Evolutionary conservation across 2,329 filamentous ascomycete species (phyloP), one percentile per base, ranked within the genome.

Genomic region (Madurella mycetomatis): DNA sequence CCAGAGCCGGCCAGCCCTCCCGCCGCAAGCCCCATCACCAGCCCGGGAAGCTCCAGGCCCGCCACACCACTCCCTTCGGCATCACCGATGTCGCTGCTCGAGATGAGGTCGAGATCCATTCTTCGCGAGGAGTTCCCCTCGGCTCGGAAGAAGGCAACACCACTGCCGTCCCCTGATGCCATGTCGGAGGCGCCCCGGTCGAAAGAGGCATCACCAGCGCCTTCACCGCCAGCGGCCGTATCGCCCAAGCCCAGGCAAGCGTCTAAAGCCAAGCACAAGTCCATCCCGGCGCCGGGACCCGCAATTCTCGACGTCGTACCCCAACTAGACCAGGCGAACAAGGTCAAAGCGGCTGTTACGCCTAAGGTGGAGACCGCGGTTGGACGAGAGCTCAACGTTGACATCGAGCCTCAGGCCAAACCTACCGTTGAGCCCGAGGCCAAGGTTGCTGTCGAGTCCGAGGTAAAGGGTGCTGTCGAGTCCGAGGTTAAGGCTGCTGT

Each of bases 41-140:
- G 51, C 51, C 51, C 57, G 8, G 49, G 48, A 39, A 59, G 40
- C 42, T 59, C 60, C 2, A 47, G 54, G 51, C 47, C 61, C 8
- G 53, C 48, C 9, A 58, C 61, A 5, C 57, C 60, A 5, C 54
- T 49, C 5, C 50, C 58, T 9, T 44, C 40, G 5, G 42, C 43
- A 19, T 54, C 55, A 2, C 49, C 57, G 37, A 44, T 49, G 53
- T 60, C 60, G 46, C 40, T 56, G 25, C 54, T 61, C 11, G 58
- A 62, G 51, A 56, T 61, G 50, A 58, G 60, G 53, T 59, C 59
- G 12, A 59, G 57, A 37, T 46, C 60, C 51, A 54, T 62, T 16
- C 16, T 49, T 17, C 49, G 53, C 8, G 57, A 60, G 2, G 59
- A 58, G 4, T 42, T 46, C 17, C 49, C 53, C 31, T 41, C 56